Conservation (phyloP, 73 alveolate genomes). For the Paramecium bursaria region DNA sequence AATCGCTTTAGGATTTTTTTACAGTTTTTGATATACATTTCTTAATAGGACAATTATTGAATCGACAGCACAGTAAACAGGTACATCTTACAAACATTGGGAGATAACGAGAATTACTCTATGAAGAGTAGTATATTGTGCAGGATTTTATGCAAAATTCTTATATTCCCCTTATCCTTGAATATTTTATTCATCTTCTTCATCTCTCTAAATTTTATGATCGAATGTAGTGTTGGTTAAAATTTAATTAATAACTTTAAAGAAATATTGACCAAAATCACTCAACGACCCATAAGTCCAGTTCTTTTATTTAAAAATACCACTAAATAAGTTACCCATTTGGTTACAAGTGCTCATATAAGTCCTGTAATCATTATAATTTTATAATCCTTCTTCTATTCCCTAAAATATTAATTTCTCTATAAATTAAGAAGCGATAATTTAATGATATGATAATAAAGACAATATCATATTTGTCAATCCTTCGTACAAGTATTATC, state of each 20-base stretch:
- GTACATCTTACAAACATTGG: neutral
- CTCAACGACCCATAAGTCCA: slow-evolving; percentile 62
- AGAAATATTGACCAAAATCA: slow-evolving; percentile 42
- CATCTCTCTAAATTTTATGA: neutral
- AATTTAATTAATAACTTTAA: neutral
- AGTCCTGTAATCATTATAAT: slow-evolving; percentile 31
- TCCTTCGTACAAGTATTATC: slow-evolving; percentile 53
- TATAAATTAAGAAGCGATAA: slow-evolving; percentile 13
- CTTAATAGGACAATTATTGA: neutral
- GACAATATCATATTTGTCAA: slow-evolving; percentile 53
- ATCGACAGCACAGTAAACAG: neutral
- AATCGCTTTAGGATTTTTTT: slow-evolving; percentile 26
- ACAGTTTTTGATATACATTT: neutral
- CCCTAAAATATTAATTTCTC: slow-evolving; percentile 51
- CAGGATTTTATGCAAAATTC: slow-evolving; percentile 44
- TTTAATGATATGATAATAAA: slow-evolving; percentile 50
- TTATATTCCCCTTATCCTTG: neutral
- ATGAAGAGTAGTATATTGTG: neutral
- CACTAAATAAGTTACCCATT: slow-evolving; percentile 56
- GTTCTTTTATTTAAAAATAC: slow-evolving; percentile 43
- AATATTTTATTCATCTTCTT: neutral
- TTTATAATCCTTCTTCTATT: slow-evolving; percentile 22
- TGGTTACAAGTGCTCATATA: slow-evolving; percentile 40
- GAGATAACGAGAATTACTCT: slow-evolving; percentile 43
- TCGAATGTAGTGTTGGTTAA: neutral